phyloP scores from a whole-genome alignment of 176 grass and related monocot species.

The Ananas comosus region DNA sequence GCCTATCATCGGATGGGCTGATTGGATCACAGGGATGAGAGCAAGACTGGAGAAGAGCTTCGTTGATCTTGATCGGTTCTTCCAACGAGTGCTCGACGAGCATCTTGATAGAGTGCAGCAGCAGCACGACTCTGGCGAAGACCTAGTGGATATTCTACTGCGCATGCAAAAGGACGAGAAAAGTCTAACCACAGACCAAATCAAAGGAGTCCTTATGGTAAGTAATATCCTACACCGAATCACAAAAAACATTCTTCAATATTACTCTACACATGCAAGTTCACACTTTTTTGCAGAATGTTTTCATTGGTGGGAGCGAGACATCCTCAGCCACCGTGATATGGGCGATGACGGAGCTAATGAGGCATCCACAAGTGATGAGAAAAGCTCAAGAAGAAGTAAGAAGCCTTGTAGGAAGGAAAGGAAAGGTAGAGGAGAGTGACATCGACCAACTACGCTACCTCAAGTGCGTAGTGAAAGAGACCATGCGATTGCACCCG shows the following conservation, averaged over 20 bases:
- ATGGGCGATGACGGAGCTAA: conserved; percentile 30
- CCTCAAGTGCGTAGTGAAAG: conserved; percentile 20
- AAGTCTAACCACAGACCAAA: no score
- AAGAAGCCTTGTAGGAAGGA: conserved; percentile 3
- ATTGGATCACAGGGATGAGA: conserved; percentile 8
- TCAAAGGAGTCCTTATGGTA: no score
- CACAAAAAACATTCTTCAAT: neutral
- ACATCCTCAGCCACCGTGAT: conserved; percentile 17
- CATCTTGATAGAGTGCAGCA: neutral
- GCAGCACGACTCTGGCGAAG: no score
- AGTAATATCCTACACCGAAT: no score
- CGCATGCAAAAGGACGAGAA: no score
- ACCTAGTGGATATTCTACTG: no score
- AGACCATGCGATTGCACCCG: conserved; percentile 21
- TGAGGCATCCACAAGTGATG: conserved; percentile 15
- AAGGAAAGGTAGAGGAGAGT: conserved; percentile 6
- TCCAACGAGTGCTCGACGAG: conserved; percentile 7
- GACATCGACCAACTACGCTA: conserved; percentile 14
- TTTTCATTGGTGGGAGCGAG: conserved; percentile 20
- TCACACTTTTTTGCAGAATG: conserved; percentile 9
- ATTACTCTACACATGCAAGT: neutral
- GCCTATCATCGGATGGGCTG: conserved; percentile 19
- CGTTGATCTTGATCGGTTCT: conserved; percentile 15
- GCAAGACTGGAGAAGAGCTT: conserved; percentile 15
- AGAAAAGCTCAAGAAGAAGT: conserved; percentile 22